Percentiles rank a stretch among this genome's conserved stretches.
Evolutionary conservation across 2,329 filamentous ascomycete species (phyloP).

Genomic region (Colletotrichum liaoningense): DNA sequence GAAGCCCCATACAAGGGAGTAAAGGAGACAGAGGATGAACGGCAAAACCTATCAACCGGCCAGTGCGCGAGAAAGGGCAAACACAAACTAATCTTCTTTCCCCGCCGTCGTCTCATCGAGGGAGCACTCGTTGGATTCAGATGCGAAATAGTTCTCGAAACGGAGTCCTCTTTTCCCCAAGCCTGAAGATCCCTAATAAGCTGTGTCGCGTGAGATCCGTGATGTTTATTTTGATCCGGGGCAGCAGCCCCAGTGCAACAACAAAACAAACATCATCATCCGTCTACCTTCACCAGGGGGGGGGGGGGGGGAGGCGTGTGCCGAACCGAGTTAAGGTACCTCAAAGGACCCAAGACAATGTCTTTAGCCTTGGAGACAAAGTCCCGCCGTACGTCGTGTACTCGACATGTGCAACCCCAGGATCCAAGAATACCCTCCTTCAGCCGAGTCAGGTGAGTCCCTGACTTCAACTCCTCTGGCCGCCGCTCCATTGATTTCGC

Average conservation of each 20-base stretch:
- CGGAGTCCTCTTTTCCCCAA: neutral
- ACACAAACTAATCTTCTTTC: neutral
- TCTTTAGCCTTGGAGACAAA: neutral
- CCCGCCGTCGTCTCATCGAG: neutral
- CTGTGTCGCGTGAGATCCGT: neutral
- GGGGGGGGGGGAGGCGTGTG: neutral
- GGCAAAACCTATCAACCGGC: neutral
- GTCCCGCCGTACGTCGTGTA: neutral
- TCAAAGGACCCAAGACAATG: slow-evolving; percentile 16
- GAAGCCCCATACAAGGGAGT: neutral
- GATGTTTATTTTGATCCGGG: neutral
- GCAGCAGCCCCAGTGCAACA: neutral
- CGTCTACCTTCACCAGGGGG: neutral
- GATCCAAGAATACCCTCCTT: slow-evolving; percentile 26
- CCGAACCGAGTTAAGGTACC: neutral
- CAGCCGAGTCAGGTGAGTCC: slow-evolving; percentile 12
- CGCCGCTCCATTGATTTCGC: neutral
- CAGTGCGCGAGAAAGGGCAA: neutral
- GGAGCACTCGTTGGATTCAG: neutral
- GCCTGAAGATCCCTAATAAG: slow-evolving; percentile 1
- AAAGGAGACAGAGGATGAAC: neutral
- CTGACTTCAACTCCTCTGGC: neutral
- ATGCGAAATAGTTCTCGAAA: neutral
- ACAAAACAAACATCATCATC: neutral
- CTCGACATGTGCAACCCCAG: slow-evolving; percentile 6